These are phyloP conservation scores for Ilyonectria sp. DNA, from an alignment of 2,329 filamentous ascomycete genomes.

Conservation along the genomic window DNA sequence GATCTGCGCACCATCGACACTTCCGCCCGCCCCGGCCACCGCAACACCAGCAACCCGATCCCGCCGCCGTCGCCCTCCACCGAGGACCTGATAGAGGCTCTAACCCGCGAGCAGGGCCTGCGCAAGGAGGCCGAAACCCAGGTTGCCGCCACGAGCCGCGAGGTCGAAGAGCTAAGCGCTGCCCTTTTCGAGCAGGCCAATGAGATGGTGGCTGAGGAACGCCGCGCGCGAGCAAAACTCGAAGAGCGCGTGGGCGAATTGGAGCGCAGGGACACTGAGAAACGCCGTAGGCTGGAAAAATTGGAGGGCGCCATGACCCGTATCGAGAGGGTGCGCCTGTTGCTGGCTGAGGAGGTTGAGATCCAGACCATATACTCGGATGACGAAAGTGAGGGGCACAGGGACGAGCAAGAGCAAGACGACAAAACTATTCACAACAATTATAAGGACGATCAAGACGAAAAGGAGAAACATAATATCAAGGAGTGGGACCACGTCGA, in stretches of 20 bases:
- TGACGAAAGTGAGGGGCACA: background rate
- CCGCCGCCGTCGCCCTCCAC: slow-evolving; percentile 48
- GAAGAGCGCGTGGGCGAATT: slow-evolving; percentile 79
- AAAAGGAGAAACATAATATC: background rate
- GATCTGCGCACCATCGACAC: slow-evolving; percentile 44
- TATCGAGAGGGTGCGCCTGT: slow-evolving; percentile 78
- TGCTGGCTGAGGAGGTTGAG: slow-evolving; percentile 63
- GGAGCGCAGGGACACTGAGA: slow-evolving; percentile 79
- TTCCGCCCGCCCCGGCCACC: slow-evolving; percentile 35
- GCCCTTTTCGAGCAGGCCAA: slow-evolving; percentile 87
- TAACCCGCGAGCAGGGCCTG: slow-evolving; percentile 77
- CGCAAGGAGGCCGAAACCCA: slow-evolving; percentile 79
- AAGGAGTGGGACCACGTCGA: slow-evolving; percentile 4
- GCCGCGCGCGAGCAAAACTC: slow-evolving; percentile 78
- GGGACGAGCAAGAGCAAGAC: background rate
- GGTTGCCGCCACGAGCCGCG: slow-evolving; percentile 74
- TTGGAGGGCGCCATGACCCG: slow-evolving; percentile 79
- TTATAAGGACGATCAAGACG: background rate
- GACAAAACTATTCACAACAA: background rate
- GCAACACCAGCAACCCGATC: slow-evolving; percentile 39
- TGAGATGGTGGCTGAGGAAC: slow-evolving; percentile 87
- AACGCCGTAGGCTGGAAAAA: slow-evolving; percentile 76
- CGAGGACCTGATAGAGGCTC: slow-evolving; percentile 72
- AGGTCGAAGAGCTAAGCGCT: slow-evolving; percentile 85
- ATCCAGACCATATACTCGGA: slow-evolving; percentile 16